Conservation (phyloP, 805 yeast species). For the Metschnikowia gruessii region DNA sequence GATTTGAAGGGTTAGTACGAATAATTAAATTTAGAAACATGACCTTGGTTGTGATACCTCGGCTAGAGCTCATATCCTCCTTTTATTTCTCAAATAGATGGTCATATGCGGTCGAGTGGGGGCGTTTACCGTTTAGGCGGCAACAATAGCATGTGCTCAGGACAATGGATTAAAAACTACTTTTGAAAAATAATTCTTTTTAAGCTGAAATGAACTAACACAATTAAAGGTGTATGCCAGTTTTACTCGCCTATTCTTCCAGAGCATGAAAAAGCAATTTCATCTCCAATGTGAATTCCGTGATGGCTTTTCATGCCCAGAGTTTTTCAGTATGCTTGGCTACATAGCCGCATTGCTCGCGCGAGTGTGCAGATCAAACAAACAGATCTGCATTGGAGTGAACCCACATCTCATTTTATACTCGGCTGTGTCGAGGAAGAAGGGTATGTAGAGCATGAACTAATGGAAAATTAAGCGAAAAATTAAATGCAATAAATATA, state of each 20-base stretch:
- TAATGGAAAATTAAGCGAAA: no score
- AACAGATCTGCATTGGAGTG: conserved; percentile 1
- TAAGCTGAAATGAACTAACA: no score
- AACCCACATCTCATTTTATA: neutral
- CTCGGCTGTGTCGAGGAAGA: neutral
- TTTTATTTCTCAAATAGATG: neutral
- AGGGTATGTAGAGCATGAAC: neutral
- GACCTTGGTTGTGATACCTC: no score
- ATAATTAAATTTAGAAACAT: no score
- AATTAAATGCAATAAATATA: no score
- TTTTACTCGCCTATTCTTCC: no score
- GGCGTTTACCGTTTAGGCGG: neutral
- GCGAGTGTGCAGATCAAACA: neutral
- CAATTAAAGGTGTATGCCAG: no score
- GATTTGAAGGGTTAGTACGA: no score
- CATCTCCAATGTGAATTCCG: neutral
- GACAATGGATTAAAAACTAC: neutral
- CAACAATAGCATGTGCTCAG: neutral
- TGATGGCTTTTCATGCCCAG: neutral
- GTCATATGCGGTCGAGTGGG: neutral
- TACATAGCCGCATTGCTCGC: conserved; percentile 7
- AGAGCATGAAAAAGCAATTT: neutral
- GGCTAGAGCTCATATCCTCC: no score
- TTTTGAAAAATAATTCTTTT: no score
- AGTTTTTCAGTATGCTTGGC: conserved; percentile 7